Percentiles rank a stretch among this genome's conserved stretches.
Conservation (phyloP, 2,329 filamentous ascomycete genomes). For the Tolypocladium ovalisporum region DNA sequence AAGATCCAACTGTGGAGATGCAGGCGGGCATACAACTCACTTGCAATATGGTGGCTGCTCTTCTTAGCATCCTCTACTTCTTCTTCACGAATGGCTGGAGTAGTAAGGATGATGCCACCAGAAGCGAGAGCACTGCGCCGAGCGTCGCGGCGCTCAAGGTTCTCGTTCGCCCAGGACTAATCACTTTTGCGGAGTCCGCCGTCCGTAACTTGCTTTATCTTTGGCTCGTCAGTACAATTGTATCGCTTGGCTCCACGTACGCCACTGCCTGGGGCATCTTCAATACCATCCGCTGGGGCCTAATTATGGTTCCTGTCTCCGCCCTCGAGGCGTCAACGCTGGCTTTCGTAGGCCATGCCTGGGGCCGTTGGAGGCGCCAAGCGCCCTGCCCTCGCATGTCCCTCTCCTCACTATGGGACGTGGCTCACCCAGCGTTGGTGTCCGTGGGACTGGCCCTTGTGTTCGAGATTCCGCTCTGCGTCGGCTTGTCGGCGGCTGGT, state of each 20-base stretch:
- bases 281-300: slow-evolving; percentile 62
- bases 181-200: slow-evolving; percentile 54
- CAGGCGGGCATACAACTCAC: slow-evolving; percentile 54
- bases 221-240: slow-evolving; percentile 56
- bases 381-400: slow-evolving; percentile 7
- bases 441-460: slow-evolving; percentile 41
- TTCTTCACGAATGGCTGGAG: slow-evolving; percentile 20
- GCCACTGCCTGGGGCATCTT: slow-evolving; percentile 66
- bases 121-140: slow-evolving; percentile 13
- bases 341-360: slow-evolving; percentile 55
- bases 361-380: slow-evolving; percentile 39
- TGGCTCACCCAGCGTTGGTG: slow-evolving; percentile 40
- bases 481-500: slow-evolving; percentile 50
- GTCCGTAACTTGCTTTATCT: slow-evolving; percentile 60
- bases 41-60: slow-evolving; percentile 45
- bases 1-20: slow-evolving; percentile 47
- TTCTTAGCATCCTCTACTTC: slow-evolving; percentile 50
- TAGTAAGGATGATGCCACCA: not conserved
- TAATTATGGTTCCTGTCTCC: slow-evolving; percentile 63
- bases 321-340: slow-evolving; percentile 54
- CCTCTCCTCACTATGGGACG: slow-evolving; percentile 14
- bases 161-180: slow-evolving; percentile 43
- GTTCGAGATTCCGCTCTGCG: slow-evolving; percentile 51
- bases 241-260: slow-evolving; percentile 52
- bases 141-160: slow-evolving; percentile 33